Percentiles rank a stretch among this genome's conserved stretches.
Conservation (phyloP, 352 stramenopile genomes). For the Poterioochromonas sp. region DNA sequence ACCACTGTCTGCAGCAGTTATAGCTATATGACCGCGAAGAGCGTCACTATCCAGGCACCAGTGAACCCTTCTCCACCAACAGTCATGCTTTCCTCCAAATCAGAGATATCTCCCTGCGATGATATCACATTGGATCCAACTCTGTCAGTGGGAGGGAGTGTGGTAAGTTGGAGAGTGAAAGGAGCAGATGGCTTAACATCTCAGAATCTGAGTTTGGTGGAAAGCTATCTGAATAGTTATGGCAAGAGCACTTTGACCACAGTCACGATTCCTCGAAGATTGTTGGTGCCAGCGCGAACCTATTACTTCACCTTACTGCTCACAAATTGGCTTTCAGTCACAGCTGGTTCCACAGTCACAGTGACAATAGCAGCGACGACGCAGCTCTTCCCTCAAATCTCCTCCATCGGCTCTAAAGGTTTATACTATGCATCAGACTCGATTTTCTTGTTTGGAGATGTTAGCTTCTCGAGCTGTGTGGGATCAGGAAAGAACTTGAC, state of each 20-base stretch:
- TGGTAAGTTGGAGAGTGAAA: neutral
- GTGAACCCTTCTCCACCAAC: neutral
- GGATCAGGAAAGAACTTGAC: neutral
- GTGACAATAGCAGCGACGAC: too few species aligned
- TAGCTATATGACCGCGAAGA: neutral
- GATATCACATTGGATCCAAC: neutral
- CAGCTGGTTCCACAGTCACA: neutral
- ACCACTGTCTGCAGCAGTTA: neutral
- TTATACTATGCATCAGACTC: too few species aligned
- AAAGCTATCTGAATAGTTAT: neutral
- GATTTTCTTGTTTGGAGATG: neutral
- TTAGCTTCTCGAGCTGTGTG: neutral
- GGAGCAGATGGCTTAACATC: too few species aligned
- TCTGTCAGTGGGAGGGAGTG: neutral
- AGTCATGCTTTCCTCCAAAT: neutral
- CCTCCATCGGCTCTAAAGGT: neutral
- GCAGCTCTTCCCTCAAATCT: neutral
- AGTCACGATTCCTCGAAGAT: neutral
- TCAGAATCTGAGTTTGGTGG: neutral
- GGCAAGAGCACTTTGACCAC: neutral
- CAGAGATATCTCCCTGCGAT: neutral
- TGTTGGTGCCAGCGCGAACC: neutral
- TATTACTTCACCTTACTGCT: neutral
- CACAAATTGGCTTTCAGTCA: neutral
- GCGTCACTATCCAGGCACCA: neutral